Percentiles rank a stretch among this genome's conserved stretches.
phyloP scores from a whole-genome alignment of 345 rosid genomes.

The Salix caprea region DNA sequence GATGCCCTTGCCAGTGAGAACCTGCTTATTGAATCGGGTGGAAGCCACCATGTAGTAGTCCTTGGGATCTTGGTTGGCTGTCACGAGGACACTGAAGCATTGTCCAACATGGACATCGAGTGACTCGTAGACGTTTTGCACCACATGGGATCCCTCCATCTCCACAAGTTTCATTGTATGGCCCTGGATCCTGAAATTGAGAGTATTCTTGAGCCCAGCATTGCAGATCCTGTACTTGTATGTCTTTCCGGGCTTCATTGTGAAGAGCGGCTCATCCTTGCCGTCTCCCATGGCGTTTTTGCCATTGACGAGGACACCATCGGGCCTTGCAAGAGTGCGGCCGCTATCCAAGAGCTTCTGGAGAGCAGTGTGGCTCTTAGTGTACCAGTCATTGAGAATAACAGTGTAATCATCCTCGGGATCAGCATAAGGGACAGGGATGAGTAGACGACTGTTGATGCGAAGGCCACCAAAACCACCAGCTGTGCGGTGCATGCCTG shows the following conservation, averaged over 20 bases:
- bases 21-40: constrained; percentile 27
- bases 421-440: constrained; percentile 29
- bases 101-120: constrained; percentile 34
- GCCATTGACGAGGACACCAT: constrained; percentile 30
- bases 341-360: constrained; percentile 27
- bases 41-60: constrained; percentile 35
- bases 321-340: constrained; percentile 22
- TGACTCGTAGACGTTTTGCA: constrained; percentile 28
- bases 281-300: constrained; percentile 12
- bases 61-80: constrained; percentile 23
- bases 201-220: constrained; percentile 24
- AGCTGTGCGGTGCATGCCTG: constrained; percentile 21
- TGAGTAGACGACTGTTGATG: constrained; percentile 30
- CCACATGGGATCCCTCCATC: constrained; percentile 33
- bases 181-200: constrained; percentile 33
- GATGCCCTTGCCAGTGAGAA: constrained; percentile 18
- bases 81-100: constrained; percentile 26
- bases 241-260: constrained; percentile 31
- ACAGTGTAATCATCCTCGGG: constrained; percentile 37
- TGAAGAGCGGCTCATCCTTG: constrained; percentile 28
- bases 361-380: constrained; percentile 17
- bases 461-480: constrained; percentile 34
- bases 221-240: constrained; percentile 35
- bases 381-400: constrained; percentile 29
- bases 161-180: constrained; percentile 31